These are phyloP conservation scores for Sindora glabra DNA, from an alignment of 306 rosid species.

Conservation along the genomic window DNA sequence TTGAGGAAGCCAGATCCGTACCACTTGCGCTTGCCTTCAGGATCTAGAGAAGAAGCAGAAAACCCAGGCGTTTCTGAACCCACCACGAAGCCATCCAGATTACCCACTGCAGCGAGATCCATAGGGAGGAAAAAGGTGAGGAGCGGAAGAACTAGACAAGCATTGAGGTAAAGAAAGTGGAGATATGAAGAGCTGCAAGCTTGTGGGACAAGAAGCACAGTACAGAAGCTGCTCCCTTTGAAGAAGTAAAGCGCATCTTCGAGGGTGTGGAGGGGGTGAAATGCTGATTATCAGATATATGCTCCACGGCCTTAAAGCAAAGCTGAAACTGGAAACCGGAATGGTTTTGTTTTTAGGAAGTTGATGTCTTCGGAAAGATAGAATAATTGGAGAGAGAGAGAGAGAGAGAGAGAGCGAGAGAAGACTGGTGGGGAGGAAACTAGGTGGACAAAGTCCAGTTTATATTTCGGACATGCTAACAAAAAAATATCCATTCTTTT, in stretches of 20 bases:
- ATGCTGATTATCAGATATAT: constrained; percentile 20
- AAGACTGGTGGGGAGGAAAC: constrained; percentile 27
- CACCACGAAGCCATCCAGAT: constrained; percentile 62
- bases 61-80: constrained; percentile 47
- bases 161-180: background rate
- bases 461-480: no score
- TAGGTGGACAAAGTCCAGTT: constrained; percentile 29
- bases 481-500: no score
- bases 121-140: constrained; percentile 20
- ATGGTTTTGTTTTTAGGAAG: constrained; percentile 38
- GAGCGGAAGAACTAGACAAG: background rate
- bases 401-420: no score
- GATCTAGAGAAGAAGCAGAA: constrained; percentile 53
- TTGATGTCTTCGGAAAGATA: constrained; percentile 39
- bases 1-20: constrained; percentile 67
- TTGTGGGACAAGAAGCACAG: constrained; percentile 5
- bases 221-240: no score
- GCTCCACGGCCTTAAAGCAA: no score
- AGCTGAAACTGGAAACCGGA: constrained; percentile 48
- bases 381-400: constrained; percentile 69
- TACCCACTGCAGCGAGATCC: constrained; percentile 83
- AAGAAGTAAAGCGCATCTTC: constrained; percentile 36
- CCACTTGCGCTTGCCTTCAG: constrained; percentile 53
- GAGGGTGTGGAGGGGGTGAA: constrained; percentile 7
- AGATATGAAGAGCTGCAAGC: constrained; percentile 25